phyloP scores from a whole-genome alignment of 1,139 yeast genomes.

The Nematodospora anomalae region DNA sequence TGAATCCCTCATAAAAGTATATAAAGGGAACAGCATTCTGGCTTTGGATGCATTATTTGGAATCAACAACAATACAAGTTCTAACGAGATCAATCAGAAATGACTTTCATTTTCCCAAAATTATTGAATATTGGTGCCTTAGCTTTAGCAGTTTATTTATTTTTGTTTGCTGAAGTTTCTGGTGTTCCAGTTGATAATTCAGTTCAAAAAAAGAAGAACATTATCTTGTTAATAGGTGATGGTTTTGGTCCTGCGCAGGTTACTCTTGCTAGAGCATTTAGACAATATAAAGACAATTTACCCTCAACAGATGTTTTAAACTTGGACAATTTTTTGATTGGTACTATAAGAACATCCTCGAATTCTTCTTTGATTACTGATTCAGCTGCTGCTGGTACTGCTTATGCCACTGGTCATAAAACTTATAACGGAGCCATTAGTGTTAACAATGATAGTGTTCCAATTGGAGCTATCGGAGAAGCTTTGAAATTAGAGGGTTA shows the following conservation, averaged over 20 bases:
- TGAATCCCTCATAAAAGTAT: too few relatives aligned
- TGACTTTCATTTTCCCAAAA: slow-evolving; percentile 14
- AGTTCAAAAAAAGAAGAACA: slow-evolving; percentile 44
- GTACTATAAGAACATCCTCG: slow-evolving; percentile 78
- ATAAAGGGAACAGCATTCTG: neutral
- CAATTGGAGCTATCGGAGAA: slow-evolving; percentile 83
- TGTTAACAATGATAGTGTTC: slow-evolving; percentile 56
- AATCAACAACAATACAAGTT: neutral
- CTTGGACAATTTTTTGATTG: slow-evolving; percentile 68
- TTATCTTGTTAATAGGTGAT: slow-evolving; percentile 83
- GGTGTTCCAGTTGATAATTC: slow-evolving; percentile 15
- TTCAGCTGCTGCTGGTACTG: slow-evolving; percentile 94
- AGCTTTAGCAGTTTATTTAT: slow-evolving; percentile 14
- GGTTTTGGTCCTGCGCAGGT: slow-evolving; percentile 91
- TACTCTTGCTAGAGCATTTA: slow-evolving; percentile 66
- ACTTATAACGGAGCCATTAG: slow-evolving; percentile 87
- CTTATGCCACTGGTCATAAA: slow-evolving; percentile 76
- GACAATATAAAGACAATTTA: slow-evolving; percentile 50
- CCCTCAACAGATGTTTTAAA: slow-evolving; percentile 52
- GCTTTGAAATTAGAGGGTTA: slow-evolving; percentile 79
- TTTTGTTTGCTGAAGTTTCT: slow-evolving; percentile 10
- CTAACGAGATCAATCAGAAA: neutral
- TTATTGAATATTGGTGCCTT: slow-evolving; percentile 9
- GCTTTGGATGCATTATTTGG: neutral
- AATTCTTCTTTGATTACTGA: slow-evolving; percentile 74